phyloP scores from a whole-genome alignment of 2,329 filamentous ascomycete genomes.

The Pseudogymnoascus sp. region DNA sequence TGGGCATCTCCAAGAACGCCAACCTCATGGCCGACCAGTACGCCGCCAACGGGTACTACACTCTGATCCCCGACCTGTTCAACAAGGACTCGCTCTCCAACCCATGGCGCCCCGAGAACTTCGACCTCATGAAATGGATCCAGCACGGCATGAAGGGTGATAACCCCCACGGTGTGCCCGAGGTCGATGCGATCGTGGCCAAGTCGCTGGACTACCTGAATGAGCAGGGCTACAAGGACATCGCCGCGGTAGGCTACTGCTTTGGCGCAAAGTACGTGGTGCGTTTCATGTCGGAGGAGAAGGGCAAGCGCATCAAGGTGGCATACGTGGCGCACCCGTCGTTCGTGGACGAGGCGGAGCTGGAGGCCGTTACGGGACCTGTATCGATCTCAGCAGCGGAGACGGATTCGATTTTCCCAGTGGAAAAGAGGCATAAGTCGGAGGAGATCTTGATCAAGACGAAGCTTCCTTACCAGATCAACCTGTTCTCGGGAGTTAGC shows the following conservation, averaged over 20 bases:
- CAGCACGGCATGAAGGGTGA: conserved; percentile 25
- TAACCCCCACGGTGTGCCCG: conserved; percentile 26
- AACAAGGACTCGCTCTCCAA: conserved; percentile 55
- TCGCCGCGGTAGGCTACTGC: conserved; percentile 66
- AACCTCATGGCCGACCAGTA: conserved; percentile 67
- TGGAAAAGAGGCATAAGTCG: conserved; percentile 55
- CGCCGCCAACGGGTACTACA: conserved; percentile 50
- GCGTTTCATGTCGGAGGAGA: conserved; percentile 54
- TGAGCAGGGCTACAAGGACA: conserved; percentile 47
- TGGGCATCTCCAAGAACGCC: conserved; percentile 45
- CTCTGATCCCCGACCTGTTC: conserved; percentile 63
- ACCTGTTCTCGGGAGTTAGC: conserved; percentile 60
- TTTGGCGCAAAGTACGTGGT: conserved; percentile 70
- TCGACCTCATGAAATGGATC: conserved; percentile 44
- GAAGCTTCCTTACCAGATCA: conserved; percentile 58
- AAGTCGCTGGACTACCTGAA: conserved; percentile 51
- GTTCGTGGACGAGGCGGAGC: conserved; percentile 62
- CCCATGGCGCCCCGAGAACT: conserved; percentile 33
- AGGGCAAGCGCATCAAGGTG: conserved; percentile 54
- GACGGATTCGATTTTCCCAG: conserved; percentile 58
- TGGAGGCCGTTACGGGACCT: conserved; percentile 58
- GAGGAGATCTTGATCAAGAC: conserved; percentile 55
- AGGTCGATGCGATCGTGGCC: conserved; percentile 36
- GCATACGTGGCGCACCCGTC: conserved; percentile 72
- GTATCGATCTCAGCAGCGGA: conserved; percentile 60